These are phyloP conservation scores for Aquilaria sinensis DNA, from an alignment of 345 rosid genomes.

Conservation along the genomic window DNA sequence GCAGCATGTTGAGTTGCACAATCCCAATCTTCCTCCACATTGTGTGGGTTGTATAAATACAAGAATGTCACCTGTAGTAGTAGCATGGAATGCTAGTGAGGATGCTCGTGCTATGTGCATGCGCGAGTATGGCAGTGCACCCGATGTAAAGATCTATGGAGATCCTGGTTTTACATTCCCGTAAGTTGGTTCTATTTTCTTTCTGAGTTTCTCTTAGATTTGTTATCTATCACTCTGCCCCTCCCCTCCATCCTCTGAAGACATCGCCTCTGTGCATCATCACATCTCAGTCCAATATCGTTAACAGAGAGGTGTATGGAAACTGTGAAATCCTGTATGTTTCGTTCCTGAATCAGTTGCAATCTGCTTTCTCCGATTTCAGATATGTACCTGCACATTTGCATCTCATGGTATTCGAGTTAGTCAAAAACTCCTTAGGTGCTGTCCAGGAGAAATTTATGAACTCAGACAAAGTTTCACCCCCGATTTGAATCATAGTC, in stretches of 20 bases:
- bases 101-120: conserved; percentile 84
- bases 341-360: not conserved
- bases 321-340: not conserved
- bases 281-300: not conserved
- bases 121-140: conserved; percentile 89
- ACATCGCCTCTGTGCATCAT: too few species aligned
- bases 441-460: conserved; percentile 82
- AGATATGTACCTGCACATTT: conserved; percentile 89
- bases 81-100: conserved; percentile 80
- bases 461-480: conserved; percentile 77
- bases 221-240: not conserved
- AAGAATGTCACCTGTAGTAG: conserved; percentile 91
- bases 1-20: conserved; percentile 98
- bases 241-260: too few species aligned
- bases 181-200: conserved; percentile 39
- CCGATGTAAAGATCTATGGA: conserved; percentile 72
- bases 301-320: not conserved
- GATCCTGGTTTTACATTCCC: conserved; percentile 91
- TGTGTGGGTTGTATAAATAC: conserved; percentile 86
- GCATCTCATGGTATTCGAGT: conserved; percentile 91
- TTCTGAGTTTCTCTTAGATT: not conserved
- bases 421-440: conserved; percentile 91
- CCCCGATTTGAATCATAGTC: conserved; percentile 73
- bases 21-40: conserved; percentile 79
- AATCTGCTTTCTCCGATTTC: conserved; percentile 13